Percentiles rank a stretch among this genome's conserved stretches.
phyloP scores from a whole-genome alignment of 1,139 yeast species.

The Geotrichum aggregatum region DNA sequence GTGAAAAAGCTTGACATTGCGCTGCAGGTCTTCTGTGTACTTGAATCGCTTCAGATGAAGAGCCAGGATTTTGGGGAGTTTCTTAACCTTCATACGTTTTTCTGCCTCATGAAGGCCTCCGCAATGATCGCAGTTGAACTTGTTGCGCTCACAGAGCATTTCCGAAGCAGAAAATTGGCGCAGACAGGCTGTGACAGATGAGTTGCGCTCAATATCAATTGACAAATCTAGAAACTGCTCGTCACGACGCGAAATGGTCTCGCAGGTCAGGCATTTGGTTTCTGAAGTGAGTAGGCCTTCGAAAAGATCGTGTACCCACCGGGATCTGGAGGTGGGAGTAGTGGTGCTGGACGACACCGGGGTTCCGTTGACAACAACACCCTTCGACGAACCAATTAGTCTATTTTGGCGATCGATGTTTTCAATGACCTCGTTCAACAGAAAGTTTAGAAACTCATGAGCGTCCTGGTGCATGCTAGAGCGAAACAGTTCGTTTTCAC shows the following conservation, averaged over 20 bases:
- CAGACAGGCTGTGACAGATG: constrained; percentile 70
- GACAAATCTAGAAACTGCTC: constrained; percentile 85
- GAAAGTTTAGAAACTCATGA: constrained; percentile 86
- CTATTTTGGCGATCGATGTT: constrained; percentile 43
- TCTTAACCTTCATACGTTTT: constrained; percentile 77
- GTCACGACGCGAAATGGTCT: constrained; percentile 75
- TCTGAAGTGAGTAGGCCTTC: constrained; percentile 84
- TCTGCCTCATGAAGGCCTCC: constrained; percentile 92
- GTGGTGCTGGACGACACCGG: constrained; percentile 34
- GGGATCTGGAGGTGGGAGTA: constrained; percentile 31
- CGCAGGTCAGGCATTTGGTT: constrained; percentile 87
- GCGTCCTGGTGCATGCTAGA: constrained; percentile 98
- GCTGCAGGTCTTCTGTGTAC: constrained; percentile 75
- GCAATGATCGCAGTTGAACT: constrained; percentile 89
- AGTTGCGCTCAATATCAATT: constrained; percentile 73
- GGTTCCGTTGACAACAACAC: constrained; percentile 16
- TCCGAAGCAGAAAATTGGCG: constrained; percentile 81
- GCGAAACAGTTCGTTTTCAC: constrained; percentile 77
- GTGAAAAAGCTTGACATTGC: constrained; percentile 82
- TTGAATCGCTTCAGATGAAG: constrained; percentile 88
- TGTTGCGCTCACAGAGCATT: constrained; percentile 78
- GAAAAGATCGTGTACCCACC: constrained; percentile 68
- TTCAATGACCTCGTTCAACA: constrained; percentile 79
- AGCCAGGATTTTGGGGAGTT: constrained; percentile 72
- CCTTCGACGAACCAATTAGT: constrained; percentile 21